Conservation (phyloP, 2,329 filamentous ascomycete genomes). For the Myrmaecium sp. region DNA sequence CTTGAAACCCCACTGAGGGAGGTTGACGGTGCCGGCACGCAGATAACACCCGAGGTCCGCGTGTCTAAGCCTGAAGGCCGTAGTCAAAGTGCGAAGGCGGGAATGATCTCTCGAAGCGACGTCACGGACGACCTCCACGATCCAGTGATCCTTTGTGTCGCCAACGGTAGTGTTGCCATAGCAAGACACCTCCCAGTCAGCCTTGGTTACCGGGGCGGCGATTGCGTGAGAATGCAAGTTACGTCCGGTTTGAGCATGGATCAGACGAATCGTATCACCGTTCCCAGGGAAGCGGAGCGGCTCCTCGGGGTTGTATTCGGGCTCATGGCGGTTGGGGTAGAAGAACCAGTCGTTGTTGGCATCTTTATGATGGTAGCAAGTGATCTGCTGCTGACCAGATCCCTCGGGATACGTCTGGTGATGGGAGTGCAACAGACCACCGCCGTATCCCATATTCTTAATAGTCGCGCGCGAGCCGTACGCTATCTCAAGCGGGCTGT, state of each 20-base stretch:
- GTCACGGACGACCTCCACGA: conserved; percentile 79
- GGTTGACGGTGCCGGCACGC: conserved; percentile 83
- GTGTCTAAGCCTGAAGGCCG: conserved; percentile 78
- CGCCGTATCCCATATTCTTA: conserved; percentile 99
- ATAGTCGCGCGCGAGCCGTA: conserved; percentile 78
- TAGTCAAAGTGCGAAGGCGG: conserved; percentile 79
- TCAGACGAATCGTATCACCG: conserved; percentile 62
- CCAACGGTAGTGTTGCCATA: conserved; percentile 93
- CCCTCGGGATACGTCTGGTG: conserved; percentile 92
- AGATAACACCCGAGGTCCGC: conserved; percentile 76
- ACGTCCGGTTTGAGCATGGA: conserved; percentile 88
- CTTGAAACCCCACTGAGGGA: conserved; percentile 99
- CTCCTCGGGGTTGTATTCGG: conserved; percentile 52
- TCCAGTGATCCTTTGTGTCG: conserved; percentile 97
- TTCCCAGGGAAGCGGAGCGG: conserved; percentile 61
- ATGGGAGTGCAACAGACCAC: conserved; percentile 89
- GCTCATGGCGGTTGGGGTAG: conserved; percentile 73
- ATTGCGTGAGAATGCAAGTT: conserved; percentile 94
- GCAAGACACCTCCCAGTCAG: conserved; percentile 80
- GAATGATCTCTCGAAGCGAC: conserved; percentile 72
- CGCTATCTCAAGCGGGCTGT: conserved; percentile 85
- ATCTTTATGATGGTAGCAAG: conserved; percentile 99
- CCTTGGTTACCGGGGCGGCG: conserved; percentile 73
- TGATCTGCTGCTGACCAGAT: conserved; percentile 87
- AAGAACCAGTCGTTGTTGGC: conserved; percentile 99